phyloP scores from a whole-genome alignment of 192 early-diverging fungal species.

The Pilaira anomala region DNA sequence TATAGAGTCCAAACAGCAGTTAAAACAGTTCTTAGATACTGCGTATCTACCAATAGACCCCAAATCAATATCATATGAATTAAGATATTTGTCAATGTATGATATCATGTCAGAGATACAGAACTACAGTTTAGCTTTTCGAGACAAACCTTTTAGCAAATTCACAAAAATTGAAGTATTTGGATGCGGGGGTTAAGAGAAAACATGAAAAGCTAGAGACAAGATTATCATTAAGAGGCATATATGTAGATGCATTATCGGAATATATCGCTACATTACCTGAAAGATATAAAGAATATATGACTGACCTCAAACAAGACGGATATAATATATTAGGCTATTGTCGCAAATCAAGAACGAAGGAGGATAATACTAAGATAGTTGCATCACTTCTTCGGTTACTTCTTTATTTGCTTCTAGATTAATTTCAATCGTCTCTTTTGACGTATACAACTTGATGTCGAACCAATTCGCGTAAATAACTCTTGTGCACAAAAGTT shows the following conservation, averaged over 20 bases:
- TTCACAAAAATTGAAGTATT: slow-evolving; percentile 1
- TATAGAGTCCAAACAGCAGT: too few relatives aligned
- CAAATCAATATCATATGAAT: too few relatives aligned
- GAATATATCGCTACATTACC: background rate
- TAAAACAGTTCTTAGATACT: too few relatives aligned
- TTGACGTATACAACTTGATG: background rate
- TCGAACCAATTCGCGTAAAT: background rate
- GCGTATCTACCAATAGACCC: too few relatives aligned
- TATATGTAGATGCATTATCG: background rate
- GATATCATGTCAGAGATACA: background rate
- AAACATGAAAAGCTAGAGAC: background rate
- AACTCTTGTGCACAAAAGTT: too few relatives aligned
- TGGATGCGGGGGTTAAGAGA: background rate
- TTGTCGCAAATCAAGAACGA: background rate
- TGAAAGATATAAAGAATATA: background rate
- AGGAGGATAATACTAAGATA: background rate
- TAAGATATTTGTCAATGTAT: too few relatives aligned
- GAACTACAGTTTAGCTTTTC: background rate
- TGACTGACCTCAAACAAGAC: background rate
- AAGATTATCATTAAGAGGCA: background rate
- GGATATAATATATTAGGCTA: background rate
- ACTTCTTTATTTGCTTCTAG: background rate
- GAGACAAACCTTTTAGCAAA: background rate
- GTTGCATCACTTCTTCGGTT: background rate
- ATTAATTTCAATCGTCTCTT: slow-evolving; percentile 1